phyloP scores from a whole-genome alignment of 2,329 filamentous ascomycete species.

The Dothideomycetidae sp. region DNA sequence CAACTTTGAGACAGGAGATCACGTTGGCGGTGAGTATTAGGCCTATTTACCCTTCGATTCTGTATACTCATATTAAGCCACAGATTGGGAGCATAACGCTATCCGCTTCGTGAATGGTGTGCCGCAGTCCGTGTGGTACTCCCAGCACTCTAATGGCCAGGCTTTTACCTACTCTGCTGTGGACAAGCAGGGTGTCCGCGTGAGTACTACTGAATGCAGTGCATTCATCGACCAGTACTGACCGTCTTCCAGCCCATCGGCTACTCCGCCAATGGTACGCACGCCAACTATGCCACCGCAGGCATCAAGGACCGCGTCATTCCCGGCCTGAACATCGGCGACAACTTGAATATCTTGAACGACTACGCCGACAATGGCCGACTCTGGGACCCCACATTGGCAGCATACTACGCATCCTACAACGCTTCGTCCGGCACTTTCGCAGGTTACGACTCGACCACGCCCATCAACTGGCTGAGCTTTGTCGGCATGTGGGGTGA shows the following conservation, averaged over 20 bases:
- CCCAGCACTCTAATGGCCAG: slow-evolving; percentile 47
- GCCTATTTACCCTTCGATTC: slow-evolving; percentile 1
- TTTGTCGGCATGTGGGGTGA: slow-evolving; percentile 51
- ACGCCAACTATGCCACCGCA: slow-evolving; percentile 48
- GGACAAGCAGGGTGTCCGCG: slow-evolving; percentile 28
- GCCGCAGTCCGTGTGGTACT: slow-evolving; percentile 46
- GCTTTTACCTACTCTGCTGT: slow-evolving; percentile 45
- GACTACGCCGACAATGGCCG: slow-evolving; percentile 41
- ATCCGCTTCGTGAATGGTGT: slow-evolving; percentile 45
- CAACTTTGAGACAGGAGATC: slow-evolving; percentile 30
- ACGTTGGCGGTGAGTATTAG: slow-evolving; percentile 41
- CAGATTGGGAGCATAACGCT: slow-evolving; percentile 48
- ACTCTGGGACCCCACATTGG: slow-evolving; percentile 46
- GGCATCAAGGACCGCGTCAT: slow-evolving; percentile 51
- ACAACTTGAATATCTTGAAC: slow-evolving; percentile 33
- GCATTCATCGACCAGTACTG: too few species aligned
- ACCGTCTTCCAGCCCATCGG: slow-evolving; percentile 32
- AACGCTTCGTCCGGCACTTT: slow-evolving; percentile 29
- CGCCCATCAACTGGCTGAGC: slow-evolving; percentile 40
- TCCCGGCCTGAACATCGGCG: slow-evolving; percentile 44
- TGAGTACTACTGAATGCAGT: slow-evolving; percentile 12
- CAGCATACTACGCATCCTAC: slow-evolving; percentile 43
- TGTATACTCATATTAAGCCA: slow-evolving; percentile 1
- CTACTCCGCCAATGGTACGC: slow-evolving; percentile 46
- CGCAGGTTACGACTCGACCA: slow-evolving; percentile 29